Evolutionary conservation across 768 basidiomycete genomes (phyloP).

Genomic region (Xerocomus potaroensis): DNA sequence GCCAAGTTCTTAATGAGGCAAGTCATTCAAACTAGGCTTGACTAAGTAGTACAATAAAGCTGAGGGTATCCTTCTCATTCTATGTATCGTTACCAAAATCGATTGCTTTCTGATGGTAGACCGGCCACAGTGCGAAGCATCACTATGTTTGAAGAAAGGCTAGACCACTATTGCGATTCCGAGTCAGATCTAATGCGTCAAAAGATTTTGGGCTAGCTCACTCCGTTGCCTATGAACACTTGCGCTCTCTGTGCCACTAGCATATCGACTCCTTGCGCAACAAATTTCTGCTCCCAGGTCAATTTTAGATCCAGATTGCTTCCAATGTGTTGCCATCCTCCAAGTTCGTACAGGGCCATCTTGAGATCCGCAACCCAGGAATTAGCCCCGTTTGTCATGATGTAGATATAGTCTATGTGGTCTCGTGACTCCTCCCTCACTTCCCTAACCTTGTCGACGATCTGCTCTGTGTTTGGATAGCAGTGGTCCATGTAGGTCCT

Average conservation of each 20-base stretch:
- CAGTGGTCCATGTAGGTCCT: constrained; percentile 37
- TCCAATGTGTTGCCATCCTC: constrained; percentile 35
- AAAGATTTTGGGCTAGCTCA: constrained; percentile 20
- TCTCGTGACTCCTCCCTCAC: constrained; percentile 26
- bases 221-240: constrained; percentile 50
- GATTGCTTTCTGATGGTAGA: constrained; percentile 25
- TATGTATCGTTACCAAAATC: constrained; percentile 30
- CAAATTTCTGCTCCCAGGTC: constrained; percentile 39
- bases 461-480: constrained; percentile 37
- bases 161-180: constrained; percentile 33
- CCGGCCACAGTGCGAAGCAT: constrained; percentile 34
- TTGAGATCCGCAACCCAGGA: constrained; percentile 40
- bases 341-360: constrained; percentile 27
- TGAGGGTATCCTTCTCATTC: neutral
- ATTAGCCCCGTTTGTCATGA: constrained; percentile 43
- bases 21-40: too few relatives aligned
- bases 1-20: constrained; percentile 3
- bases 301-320: constrained; percentile 40
- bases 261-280: constrained; percentile 50
- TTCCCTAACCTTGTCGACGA: constrained; percentile 35
- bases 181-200: neutral
- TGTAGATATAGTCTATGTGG: constrained; percentile 36
- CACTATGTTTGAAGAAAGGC: constrained; percentile 37
- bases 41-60: too few relatives aligned
- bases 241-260: constrained; percentile 42